These are phyloP conservation scores for Amanita brunnescens DNA, from an alignment of 768 basidiomycete genomes.

Conservation along the genomic window DNA sequence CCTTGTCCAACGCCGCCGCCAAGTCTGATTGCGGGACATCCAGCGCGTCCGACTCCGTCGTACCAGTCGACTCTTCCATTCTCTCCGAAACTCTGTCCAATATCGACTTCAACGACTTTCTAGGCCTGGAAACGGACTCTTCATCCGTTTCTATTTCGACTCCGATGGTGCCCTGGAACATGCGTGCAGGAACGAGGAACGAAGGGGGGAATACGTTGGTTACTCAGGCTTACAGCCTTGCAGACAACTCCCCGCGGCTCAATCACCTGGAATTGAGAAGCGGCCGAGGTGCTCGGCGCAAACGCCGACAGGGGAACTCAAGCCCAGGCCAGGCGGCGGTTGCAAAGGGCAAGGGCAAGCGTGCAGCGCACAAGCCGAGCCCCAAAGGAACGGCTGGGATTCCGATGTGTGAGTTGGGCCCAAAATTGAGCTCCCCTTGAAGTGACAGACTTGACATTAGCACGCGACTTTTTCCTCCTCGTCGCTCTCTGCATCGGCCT, in stretches of 20 bases:
- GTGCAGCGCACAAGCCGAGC: neutral
- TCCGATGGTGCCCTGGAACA: conserved; percentile 6
- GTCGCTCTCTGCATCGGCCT: conserved; percentile 31
- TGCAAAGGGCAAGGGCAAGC: neutral
- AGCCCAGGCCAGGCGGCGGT: neutral
- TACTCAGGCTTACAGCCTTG: conserved; percentile 1
- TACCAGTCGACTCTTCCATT: conserved; percentile 3
- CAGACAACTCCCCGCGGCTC: neutral
- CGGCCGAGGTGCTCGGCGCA: neutral
- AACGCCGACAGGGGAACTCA: neutral
- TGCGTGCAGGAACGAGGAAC: conserved; percentile 4
- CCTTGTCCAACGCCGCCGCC: too few relatives aligned
- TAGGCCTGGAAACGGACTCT: neutral
- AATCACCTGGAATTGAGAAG: neutral
- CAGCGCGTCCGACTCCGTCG: neutral
- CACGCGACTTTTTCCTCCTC: conserved; percentile 34
- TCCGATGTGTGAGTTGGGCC: conserved; percentile 1
- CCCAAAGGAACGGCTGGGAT: neutral
- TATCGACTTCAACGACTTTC: conserved; percentile 4
- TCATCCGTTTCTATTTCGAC: neutral
- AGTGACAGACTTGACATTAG: conserved; percentile 10
- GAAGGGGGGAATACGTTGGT: conserved; percentile 1
- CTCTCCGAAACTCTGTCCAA: conserved; percentile 6
- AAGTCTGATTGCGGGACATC: neutral
- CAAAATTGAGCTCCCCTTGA: neutral